Base-by-base conservation (phyloP, 495 filamentous ascomycete species). In the Podospora conica region DNA sequence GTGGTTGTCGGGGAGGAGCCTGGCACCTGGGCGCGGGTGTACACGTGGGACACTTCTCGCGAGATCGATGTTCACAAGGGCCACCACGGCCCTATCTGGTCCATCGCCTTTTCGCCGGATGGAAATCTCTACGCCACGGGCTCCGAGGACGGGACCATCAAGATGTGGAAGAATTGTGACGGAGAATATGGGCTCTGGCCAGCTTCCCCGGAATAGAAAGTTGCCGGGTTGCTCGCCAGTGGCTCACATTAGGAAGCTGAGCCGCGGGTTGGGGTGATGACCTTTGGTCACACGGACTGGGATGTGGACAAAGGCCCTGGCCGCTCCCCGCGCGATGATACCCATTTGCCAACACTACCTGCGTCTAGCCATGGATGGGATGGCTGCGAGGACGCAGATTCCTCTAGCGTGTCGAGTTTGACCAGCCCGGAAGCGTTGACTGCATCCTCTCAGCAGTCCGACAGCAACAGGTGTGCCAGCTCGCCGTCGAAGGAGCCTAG, bases 51-150 rank as follows among this genome's bases (percentile, higher is more conserved):
- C 65, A 85, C 84, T 15, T 88, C 88, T 68, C 84, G 86, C 66
- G 93, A 97, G 75, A 76, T 92, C 22, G 93, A 98, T 70, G 87
- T 95, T 21, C 92, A 96, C 82, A 98, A 97, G 77, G 96, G 95
- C 22, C 96, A 98, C 73, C 95, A 98, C 74, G 95, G 96, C 12
- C 93, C 93, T 10, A 93, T 98, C 64, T 98, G 95, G 96, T 95
- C 91, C 21, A 85, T 96, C 61, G 88, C 87, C 62, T 98, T 98
- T 79, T 94, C 91, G 10, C 95, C 95, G 1, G 93, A 98, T 76
- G 93, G 92, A 27, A 97, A 94, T 75, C 78, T 98, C 12, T 98
- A 97, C 75, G 94, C 92, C 9, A 98, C 96, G 1, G 95, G 93
- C 25, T 97, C 93, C 54, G 95, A 98, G 72, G 95, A 98, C 74